phyloP scores from a whole-genome alignment of 441 rosid genomes.

The Codiaeum variegatum region DNA sequence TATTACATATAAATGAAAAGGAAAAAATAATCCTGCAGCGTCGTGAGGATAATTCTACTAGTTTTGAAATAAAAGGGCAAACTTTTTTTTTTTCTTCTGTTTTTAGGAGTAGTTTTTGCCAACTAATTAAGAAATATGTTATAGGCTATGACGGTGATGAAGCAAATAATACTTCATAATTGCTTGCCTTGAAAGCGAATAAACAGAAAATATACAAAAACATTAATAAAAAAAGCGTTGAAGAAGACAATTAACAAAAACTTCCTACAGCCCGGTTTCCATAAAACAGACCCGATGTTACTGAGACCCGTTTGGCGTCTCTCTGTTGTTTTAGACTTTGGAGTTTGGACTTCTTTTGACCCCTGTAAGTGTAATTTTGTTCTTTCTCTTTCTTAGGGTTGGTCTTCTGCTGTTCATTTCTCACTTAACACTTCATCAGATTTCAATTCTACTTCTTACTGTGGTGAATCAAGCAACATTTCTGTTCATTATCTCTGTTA shows the following conservation, averaged over 20 bases:
- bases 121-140: no score
- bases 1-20: no score
- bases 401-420: not conserved
- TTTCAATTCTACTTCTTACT: not conserved
- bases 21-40: no score
- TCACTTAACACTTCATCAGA: not conserved
- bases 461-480: not conserved
- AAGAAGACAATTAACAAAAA: not conserved
- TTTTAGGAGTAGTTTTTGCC: no score
- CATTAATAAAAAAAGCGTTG: not conserved
- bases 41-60: no score
- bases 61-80: no score
- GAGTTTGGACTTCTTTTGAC: conserved; percentile 2
- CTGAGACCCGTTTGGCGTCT: not conserved
- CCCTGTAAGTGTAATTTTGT: not conserved
- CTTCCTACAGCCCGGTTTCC: not conserved
- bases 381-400: conserved; percentile 8
- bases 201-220: not conserved
- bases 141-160: no score
- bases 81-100: no score
- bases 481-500: not conserved
- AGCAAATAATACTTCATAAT: not conserved
- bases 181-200: conserved; percentile 2
- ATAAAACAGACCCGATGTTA: not conserved
- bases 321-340: not conserved